Evolutionary conservation across 2,329 filamentous ascomycete genomes (phyloP).

Genomic region (Magnaporthales sp.): DNA sequence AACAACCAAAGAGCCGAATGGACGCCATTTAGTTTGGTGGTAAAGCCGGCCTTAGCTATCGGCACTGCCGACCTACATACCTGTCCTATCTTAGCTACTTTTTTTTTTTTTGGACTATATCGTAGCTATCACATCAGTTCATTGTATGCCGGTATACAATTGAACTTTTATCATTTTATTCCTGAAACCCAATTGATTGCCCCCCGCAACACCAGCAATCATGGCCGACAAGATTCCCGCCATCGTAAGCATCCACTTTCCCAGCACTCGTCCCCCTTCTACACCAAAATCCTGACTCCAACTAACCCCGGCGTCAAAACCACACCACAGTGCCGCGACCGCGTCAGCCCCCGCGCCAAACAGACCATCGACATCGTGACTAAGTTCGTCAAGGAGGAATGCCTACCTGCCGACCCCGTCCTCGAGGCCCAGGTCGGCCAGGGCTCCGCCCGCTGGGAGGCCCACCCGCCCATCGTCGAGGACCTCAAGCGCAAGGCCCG

Average conservation of each 20-base stretch:
- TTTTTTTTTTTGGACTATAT: too few species aligned
- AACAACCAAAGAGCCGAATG: not conserved
- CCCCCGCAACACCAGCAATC: not conserved
- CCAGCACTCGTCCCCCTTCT: slow-evolving; percentile 1
- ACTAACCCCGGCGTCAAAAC: too few species aligned
- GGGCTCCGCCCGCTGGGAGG: slow-evolving; percentile 68
- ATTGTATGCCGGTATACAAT: not conserved
- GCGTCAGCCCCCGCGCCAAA: slow-evolving; percentile 77
- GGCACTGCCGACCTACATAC: not conserved
- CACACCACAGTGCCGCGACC: slow-evolving; percentile 24
- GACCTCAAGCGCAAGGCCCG: slow-evolving; percentile 79
- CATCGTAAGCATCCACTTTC: slow-evolving; percentile 25
- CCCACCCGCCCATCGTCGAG: slow-evolving; percentile 74
- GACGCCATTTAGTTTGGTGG: not conserved
- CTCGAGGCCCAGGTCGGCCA: slow-evolving; percentile 72
- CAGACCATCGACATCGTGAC: slow-evolving; percentile 81
- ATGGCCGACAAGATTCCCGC: slow-evolving; percentile 39
- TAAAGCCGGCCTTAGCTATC: not conserved
- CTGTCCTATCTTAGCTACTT: not conserved
- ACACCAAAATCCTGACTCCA: not conserved
- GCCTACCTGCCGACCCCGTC: slow-evolving; percentile 74
- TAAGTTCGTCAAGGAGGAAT: slow-evolving; percentile 96
- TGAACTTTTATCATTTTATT: not conserved
- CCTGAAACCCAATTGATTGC: not conserved
- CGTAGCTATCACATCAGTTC: not conserved